These are phyloP conservation scores for Termitomyces sp. DNA, from an alignment of 768 basidiomycete species.

Conservation along the genomic window DNA sequence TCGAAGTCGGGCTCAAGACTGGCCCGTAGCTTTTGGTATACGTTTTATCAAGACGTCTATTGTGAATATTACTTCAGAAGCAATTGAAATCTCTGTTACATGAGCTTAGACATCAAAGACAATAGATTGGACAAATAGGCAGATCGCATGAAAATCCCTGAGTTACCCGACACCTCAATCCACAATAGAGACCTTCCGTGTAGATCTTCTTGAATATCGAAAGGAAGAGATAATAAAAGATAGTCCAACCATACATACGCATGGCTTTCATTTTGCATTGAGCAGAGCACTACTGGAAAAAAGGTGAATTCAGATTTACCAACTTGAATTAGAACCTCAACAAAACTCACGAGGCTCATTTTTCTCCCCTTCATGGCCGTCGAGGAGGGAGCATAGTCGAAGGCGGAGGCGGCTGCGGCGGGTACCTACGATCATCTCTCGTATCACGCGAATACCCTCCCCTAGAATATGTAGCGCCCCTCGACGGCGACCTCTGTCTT, in stretches of 20 bases:
- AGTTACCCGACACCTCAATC: neutral
- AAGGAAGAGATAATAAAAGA: neutral
- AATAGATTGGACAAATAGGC: neutral
- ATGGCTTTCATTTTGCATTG: neutral
- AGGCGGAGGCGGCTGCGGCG: slow-evolving; percentile 22
- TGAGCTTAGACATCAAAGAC: neutral
- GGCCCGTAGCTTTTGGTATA: no score
- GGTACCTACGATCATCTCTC: slow-evolving; percentile 32
- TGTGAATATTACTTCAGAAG: no score
- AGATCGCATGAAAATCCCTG: neutral
- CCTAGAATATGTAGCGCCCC: slow-evolving; percentile 12
- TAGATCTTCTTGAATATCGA: neutral
- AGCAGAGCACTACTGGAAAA: neutral
- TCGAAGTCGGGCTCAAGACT: no score
- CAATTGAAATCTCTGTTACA: neutral
- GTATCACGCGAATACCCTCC: slow-evolving; percentile 21
- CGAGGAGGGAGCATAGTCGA: slow-evolving; percentile 14
- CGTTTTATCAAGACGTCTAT: no score
- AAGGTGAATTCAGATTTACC: neutral
- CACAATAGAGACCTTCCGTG: neutral
- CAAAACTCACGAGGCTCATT: neutral
- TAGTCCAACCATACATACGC: neutral
- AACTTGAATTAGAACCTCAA: neutral
- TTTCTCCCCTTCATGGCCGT: slow-evolving; percentile 6
- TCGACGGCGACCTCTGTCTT: slow-evolving; percentile 27